These are phyloP conservation scores for Cercospora zeina DNA, from an alignment of 2,329 filamentous ascomycete genomes.

Conservation along the genomic window DNA sequence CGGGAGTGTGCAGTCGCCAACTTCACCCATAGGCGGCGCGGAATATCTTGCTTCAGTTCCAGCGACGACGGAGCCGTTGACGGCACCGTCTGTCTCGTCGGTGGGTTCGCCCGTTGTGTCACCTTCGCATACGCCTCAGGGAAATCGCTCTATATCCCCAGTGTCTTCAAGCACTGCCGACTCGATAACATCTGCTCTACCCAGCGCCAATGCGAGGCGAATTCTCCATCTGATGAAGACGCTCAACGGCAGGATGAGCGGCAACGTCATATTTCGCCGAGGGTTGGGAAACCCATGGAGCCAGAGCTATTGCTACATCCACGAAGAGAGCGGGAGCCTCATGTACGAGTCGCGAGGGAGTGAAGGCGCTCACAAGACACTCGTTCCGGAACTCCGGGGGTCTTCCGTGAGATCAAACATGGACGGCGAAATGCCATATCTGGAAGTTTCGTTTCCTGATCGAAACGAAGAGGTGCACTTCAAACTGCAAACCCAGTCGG, in stretches of 20 bases:
- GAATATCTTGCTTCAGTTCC: slow-evolving; percentile 40
- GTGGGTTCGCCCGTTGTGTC: slow-evolving; percentile 34
- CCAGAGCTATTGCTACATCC: slow-evolving; percentile 72
- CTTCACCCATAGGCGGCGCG: slow-evolving; percentile 48
- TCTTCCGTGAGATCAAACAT: slow-evolving; percentile 63
- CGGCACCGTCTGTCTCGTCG: slow-evolving; percentile 37
- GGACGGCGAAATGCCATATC: slow-evolving; percentile 52
- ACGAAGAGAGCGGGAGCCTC: slow-evolving; percentile 71
- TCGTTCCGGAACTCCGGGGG: slow-evolving; percentile 73
- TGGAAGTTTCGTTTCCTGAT: slow-evolving; percentile 55
- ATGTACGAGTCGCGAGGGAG: slow-evolving; percentile 72
- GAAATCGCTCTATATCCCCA: slow-evolving; percentile 37
- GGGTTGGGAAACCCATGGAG: slow-evolving; percentile 65
- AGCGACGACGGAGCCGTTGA: slow-evolving; percentile 32
- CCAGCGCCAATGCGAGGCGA: slow-evolving; percentile 60
- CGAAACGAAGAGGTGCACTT: slow-evolving; percentile 63
- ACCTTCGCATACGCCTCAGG: slow-evolving; percentile 27
- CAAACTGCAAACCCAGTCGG: slow-evolving; percentile 62
- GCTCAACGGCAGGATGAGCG: slow-evolving; percentile 75
- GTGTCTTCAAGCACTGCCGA: slow-evolving; percentile 36
- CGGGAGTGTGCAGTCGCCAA: slow-evolving; percentile 67
- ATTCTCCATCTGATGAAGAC: slow-evolving; percentile 75
- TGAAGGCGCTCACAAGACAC: slow-evolving; percentile 62
- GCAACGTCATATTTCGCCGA: slow-evolving; percentile 70
- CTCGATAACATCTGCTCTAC: slow-evolving; percentile 38